Base-by-base conservation (phyloP, 2,329 filamentous ascomycete genomes). In the Hymenoscyphus occultus region DNA sequence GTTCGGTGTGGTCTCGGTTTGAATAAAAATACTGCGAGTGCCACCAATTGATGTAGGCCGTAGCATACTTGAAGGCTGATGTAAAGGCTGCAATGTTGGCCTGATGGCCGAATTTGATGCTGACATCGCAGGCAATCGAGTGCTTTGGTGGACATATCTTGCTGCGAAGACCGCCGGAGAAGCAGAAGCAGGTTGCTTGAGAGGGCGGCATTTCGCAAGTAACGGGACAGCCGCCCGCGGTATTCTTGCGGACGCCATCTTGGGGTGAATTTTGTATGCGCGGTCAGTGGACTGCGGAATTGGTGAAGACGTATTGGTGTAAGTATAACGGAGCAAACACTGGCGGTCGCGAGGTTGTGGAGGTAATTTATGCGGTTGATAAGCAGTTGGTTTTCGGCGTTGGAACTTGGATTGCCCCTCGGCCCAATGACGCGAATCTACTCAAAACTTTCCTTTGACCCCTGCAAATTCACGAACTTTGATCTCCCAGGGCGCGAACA, bases 1-100 rank as follows among this genome's bases (percentile, higher is more conserved):
- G 79, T 99, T 99, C 32, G 95, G 95, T 1, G 95, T 99, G 70
- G 85, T 86, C 76, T 98, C 94, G 5, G 94, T 98, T 80, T 99
- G 95, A 75, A 99, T 99, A 82, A 98, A 99, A 78, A 99, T 96
- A 31, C 88, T 93, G 69, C 94, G 89, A 66, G 77, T 79, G 64
- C 78, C 77, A 31, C 74, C 76, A 31, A 77, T 74, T 28, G 77
- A 71, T 2, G 76, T 40, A 59, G 77, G 79, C 56, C 78, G 76
- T 19, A 77, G 72, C 54, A 76, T 74, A 45, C 72, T 74, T 7
- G 76, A 72, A 59, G 80, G 80, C 66, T 81, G 79, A 56, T 77
- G 74, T 16, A 75, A 69, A 32, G 78, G 76, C 42, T 77, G 77
- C 69, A 83, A 68, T 9, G 75, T 79, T 39, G 82, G 82, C 72